Evolutionary conservation across 2,329 filamentous ascomycete species (phyloP), one percentile per base, ranked within the genome.

Genomic region (Colletotrichum sp.): DNA sequence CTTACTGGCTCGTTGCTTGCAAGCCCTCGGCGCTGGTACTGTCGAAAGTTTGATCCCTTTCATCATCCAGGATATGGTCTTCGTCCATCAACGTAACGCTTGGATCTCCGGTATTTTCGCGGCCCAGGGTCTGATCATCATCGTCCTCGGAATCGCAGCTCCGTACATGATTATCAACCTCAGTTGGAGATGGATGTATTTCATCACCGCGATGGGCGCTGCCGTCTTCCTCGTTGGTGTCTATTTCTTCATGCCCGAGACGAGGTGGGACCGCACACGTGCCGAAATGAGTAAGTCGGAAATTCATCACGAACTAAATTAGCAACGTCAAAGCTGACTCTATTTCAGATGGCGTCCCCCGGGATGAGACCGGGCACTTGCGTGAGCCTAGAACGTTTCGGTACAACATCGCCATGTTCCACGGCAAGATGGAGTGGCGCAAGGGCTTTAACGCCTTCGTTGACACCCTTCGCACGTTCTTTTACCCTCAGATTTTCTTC

Each of bases 41-140:
- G 82, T 83, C 16, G 82, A 84, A 72, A 82, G 83, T 1, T 72
- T 86, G 18, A 81, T 85, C 6, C 84, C 84, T 4, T 81, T 86
- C 21, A 82, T 85, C 39, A 79, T 85, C 1, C 83, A 85, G 77
- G 84, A 86, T 44, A 81, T 85, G 44, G 80, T 84, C 15, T 85
- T 85, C 32, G 80, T 85, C n/a, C 84, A 86, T 70, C 80, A 85
- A 79, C 81, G 84, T 8, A 84, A 83, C 72, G 77, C 77, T 39
- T 83, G 81, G 15, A 80, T 85, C 49, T 82, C 83, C 4, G 75
- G 79, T 3, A 78, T 85, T 18, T 78, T 83, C 49, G 77, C 81
- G 0, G 79, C 79, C 13, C 79, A 80, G 78, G 83, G 82, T 2
- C 18, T 84, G 15, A 77, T 83, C 30, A 80, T 82, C 36, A 81